phyloP scores from a whole-genome alignment of 148 eudicot species.

The Spergularia bocconei region DNA sequence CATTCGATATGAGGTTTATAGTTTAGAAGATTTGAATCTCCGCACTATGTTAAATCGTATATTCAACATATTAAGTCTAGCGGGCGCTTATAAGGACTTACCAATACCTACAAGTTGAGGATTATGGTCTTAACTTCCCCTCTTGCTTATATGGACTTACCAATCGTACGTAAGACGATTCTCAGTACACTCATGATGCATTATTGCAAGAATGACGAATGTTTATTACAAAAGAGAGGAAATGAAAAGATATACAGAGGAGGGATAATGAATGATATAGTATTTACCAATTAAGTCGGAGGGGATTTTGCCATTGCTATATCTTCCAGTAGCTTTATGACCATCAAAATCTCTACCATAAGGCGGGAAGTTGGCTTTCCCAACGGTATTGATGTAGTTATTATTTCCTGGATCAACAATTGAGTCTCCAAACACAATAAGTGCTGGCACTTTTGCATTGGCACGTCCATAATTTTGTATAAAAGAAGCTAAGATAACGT shows the following conservation, averaged over 20 bases:
- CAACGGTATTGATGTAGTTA: constrained; percentile 46
- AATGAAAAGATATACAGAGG: neutral
- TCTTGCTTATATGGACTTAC: too few relatives aligned
- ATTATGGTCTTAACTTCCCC: neutral
- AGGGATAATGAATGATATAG: neutral
- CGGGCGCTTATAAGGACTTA: too few relatives aligned
- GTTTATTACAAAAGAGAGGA: neutral
- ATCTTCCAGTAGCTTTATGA: constrained; percentile 34
- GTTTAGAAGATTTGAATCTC: too few relatives aligned
- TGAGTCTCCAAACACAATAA: constrained; percentile 77
- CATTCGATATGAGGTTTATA: too few relatives aligned
- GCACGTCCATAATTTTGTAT: constrained; percentile 8
- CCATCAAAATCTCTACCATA: constrained; percentile 38
- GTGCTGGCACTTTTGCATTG: constrained; percentile 42
- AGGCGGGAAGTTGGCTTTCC: constrained; percentile 59
- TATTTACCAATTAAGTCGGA: constrained; percentile 3
- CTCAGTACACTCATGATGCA: too few relatives aligned
- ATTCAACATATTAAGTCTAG: too few relatives aligned
- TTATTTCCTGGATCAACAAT: constrained; percentile 78
- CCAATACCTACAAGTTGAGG: neutral
- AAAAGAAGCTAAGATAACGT: constrained; percentile 7
- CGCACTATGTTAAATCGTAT: too few relatives aligned
- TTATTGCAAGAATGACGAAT: too few relatives aligned
- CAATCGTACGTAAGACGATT: too few relatives aligned
- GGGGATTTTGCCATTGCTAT: constrained; percentile 34